These are phyloP conservation scores for Cornus kousa DNA, from an alignment of 148 eudicot species.

Conservation along the genomic window DNA sequence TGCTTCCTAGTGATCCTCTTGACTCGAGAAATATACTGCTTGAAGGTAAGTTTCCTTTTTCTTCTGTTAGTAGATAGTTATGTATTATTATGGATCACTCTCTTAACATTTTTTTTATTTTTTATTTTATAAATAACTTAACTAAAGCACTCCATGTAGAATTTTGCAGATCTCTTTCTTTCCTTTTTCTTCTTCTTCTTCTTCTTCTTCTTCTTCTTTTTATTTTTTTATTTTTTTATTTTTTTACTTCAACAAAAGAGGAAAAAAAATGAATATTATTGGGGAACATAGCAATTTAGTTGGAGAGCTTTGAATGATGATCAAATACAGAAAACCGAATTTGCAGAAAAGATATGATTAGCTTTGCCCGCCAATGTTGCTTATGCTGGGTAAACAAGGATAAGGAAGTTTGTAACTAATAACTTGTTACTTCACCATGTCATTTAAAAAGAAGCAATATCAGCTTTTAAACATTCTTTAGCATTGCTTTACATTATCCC, in stretches of 20 bases:
- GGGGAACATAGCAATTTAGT: background rate
- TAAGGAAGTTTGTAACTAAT: background rate
- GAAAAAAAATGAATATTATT: no score
- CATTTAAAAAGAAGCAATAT: no score
- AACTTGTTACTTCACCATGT: no score
- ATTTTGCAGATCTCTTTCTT: background rate
- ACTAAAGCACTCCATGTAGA: background rate
- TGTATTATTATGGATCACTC: background rate
- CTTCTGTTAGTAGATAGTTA: background rate
- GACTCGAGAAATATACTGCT: constrained; percentile 91
- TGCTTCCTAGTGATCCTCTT: constrained; percentile 94
- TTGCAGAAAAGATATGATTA: background rate
- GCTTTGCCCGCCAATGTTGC: background rate
- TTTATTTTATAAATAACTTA: background rate
- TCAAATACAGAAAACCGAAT: background rate
- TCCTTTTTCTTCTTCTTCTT: background rate
- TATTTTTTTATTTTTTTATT: no score
- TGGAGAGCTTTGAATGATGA: background rate
- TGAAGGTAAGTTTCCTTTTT: constrained; percentile 56
- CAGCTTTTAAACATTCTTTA: background rate
- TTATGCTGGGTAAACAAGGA: background rate
- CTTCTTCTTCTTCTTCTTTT: no score
- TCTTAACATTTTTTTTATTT: background rate
- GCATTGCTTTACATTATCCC: no score
- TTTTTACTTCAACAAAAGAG: no score